Base-by-base conservation (phyloP, 441 rosid species). In the Populus trichocarpa region DNA sequence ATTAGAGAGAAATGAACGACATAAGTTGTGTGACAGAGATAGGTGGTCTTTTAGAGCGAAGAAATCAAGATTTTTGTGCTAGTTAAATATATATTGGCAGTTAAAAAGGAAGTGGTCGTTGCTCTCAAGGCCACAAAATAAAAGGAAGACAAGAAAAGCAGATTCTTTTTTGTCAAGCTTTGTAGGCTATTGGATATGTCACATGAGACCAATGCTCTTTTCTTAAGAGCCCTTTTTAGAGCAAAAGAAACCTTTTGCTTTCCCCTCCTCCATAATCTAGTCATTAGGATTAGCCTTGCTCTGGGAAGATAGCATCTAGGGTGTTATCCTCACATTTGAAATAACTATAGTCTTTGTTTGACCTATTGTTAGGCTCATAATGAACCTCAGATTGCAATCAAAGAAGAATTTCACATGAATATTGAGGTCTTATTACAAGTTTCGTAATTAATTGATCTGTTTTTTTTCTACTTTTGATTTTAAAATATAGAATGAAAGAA, bases 61-160 rank as follows among this genome's bases (percentile, higher is more conserved):
- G 86, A 80, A 63, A 77, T 74, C 87, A 81, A 83, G 78, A 83
- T 23, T 72, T 79, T 73, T 75, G 66, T 18, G 74, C 32, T 25
- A 50, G 72, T 71, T 61, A 74, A 53, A 53, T 16, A 30, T 82
- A 53, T 16, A 30, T 82, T 84, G 83, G 79, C 76, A 80, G 69
- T 73, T 81, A 30, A 30, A 30, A 13, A 57, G 33, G 67, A 72
- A 69, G 53, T 78, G 67, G 84, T 85, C 88, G 89, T 84, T 87
- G 85, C 86, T 81, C 73, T 86, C 89, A 82, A 87, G 20, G 89
- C 84, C 89, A 88, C 81, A 75, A 81, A 83, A 77, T 46, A 10
- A 74, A 65, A 38, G 75, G 30, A 67, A 71, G 16, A 26, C 53
- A 42, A 35, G 67, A 77, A 79, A 61, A 69, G 76, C 4, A 77